Percentiles rank a stretch among this genome's conserved stretches.
phyloP scores from a whole-genome alignment of 2,329 filamentous ascomycete species.

The Fusarium veterinarium region DNA sequence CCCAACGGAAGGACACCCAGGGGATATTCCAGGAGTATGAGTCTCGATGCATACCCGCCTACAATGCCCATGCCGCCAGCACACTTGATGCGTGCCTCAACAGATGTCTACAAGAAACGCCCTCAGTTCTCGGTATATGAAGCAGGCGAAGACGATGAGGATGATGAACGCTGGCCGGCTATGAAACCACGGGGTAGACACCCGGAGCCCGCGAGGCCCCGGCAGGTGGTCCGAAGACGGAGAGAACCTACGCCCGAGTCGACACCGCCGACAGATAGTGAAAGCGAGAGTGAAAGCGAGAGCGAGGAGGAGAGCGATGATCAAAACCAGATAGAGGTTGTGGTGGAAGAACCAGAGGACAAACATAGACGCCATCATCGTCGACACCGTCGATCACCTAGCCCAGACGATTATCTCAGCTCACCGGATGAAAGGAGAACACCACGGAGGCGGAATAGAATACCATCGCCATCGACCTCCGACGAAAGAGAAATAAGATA shows the following conservation, averaged over 20 bases:
- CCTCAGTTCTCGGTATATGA: slow-evolving; percentile 44
- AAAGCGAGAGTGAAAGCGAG: slow-evolving; percentile 25
- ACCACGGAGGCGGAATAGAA: slow-evolving; percentile 37
- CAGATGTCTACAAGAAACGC: slow-evolving; percentile 48
- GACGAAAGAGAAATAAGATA: slow-evolving; percentile 44
- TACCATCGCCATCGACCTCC: slow-evolving; percentile 37
- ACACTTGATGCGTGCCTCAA: slow-evolving; percentile 45
- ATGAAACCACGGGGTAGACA: slow-evolving; percentile 37
- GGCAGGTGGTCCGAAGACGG: slow-evolving; percentile 25
- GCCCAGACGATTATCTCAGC: slow-evolving; percentile 44
- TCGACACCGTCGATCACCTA: slow-evolving; percentile 33
- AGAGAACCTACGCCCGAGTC: slow-evolving; percentile 37
- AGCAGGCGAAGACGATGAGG: slow-evolving; percentile 42
- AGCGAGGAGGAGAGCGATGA: slow-evolving; percentile 31
- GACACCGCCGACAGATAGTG: slow-evolving; percentile 30
- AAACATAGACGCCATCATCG: slow-evolving; percentile 32
- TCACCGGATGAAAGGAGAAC: slow-evolving; percentile 43
- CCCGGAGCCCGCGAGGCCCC: slow-evolving; percentile 32
- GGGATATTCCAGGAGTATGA: slow-evolving; percentile 45
- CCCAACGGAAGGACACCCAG: slow-evolving; percentile 46
- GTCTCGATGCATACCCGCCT: slow-evolving; percentile 45
- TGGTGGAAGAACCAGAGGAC: slow-evolving; percentile 46
- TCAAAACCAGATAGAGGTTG: slow-evolving; percentile 38
- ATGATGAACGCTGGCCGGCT: slow-evolving; percentile 25
- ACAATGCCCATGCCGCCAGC: slow-evolving; percentile 46